phyloP scores from a whole-genome alignment of 1,139 yeast genomes.

The Yamadazyma oceani region DNA sequence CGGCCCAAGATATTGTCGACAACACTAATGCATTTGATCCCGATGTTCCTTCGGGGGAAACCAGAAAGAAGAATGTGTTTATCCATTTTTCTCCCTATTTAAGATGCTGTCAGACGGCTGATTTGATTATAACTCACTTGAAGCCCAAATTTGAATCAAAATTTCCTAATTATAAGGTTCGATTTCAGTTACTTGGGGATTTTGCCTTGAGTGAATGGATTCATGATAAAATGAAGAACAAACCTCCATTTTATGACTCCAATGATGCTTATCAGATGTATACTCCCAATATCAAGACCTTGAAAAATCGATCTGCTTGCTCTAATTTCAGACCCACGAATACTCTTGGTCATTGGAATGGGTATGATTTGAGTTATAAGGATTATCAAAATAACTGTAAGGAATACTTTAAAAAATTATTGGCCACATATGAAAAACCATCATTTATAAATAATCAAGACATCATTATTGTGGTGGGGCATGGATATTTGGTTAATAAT shows the following conservation, averaged over 20 bases:
- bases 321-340: slow-evolving; percentile 49
- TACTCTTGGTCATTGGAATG: slow-evolving; percentile 48
- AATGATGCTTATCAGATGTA: slow-evolving; percentile 51
- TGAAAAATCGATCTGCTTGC: slow-evolving; percentile 36
- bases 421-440: slow-evolving; percentile 48
- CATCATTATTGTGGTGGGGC: slow-evolving; percentile 41
- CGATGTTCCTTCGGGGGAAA: slow-evolving; percentile 7
- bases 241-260: slow-evolving; percentile 46
- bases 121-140: slow-evolving; percentile 34
- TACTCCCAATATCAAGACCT: slow-evolving; percentile 42
- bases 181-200: slow-evolving; percentile 46
- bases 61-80: slow-evolving; percentile 35
- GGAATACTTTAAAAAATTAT: slow-evolving; percentile 40
- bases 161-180: slow-evolving; percentile 34
- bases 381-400: slow-evolving; percentile 45
- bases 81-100: slow-evolving; percentile 48
- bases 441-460: slow-evolving; percentile 34
- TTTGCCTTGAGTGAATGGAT: slow-evolving; percentile 52
- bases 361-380: slow-evolving; percentile 41
- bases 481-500: slow-evolving; percentile 45
- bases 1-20: slow-evolving; percentile 30
- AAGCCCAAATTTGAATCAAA: slow-evolving; percentile 23
- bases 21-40: slow-evolving; percentile 26
- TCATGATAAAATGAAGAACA: slow-evolving; percentile 45
- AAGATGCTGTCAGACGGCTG: slow-evolving; percentile 49